Evolutionary conservation across 768 basidiomycete genomes (phyloP).

Genomic region (Boletus coccyginus): DNA sequence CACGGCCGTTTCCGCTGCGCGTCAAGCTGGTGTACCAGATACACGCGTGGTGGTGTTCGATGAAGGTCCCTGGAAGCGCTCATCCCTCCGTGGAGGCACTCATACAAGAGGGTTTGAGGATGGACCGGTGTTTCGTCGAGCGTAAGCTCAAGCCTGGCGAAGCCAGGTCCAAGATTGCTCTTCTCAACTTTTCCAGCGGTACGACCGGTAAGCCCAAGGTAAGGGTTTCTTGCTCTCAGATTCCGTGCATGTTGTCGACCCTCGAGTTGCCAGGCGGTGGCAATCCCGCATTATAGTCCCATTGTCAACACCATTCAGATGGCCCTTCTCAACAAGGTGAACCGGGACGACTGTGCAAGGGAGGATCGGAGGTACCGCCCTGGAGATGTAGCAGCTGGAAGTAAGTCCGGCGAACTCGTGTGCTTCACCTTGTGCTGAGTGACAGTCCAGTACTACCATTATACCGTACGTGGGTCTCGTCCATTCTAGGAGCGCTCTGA

Average conservation of each 20-base stretch:
- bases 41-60: conserved; percentile 30
- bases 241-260: not conserved
- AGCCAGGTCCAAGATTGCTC: conserved; percentile 58
- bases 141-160: conserved; percentile 52
- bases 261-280: conserved; percentile 48
- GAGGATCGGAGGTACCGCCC: conserved; percentile 43
- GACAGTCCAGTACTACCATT: conserved; percentile 50
- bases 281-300: conserved; percentile 61
- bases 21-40: conserved; percentile 28
- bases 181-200: conserved; percentile 72
- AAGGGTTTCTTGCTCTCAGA: not conserved
- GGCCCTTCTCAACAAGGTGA: conserved; percentile 46
- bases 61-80: conserved; percentile 7
- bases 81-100: conserved; percentile 44
- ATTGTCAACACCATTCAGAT: conserved; percentile 65
- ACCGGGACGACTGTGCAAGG: conserved; percentile 36
- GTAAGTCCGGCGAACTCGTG: conserved; percentile 35
- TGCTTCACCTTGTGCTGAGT: conserved; percentile 7
- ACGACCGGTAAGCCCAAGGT: conserved; percentile 57
- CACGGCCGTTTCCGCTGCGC: conserved; percentile 31
- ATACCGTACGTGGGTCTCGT: conserved; percentile 44
- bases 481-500: conserved; percentile 11
- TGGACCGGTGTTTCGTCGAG: conserved; percentile 42
- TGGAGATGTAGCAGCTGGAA: conserved; percentile 57
- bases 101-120: conserved; percentile 41